Evolutionary conservation across 1,139 yeast genomes (phyloP).

Genomic region (Zygosaccharomyces sapae): DNA sequence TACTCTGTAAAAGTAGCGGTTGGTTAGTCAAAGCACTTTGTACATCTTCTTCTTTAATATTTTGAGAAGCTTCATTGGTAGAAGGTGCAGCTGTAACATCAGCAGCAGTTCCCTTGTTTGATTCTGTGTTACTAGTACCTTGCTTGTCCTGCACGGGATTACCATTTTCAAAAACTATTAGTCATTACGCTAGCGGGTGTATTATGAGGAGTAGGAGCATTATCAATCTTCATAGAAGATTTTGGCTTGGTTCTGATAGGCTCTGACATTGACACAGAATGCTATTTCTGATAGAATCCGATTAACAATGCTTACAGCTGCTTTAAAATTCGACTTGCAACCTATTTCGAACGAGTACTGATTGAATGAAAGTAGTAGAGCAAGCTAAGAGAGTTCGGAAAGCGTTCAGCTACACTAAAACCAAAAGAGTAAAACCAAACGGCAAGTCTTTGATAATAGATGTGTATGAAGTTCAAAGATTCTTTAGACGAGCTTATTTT

Average conservation of each 20-base stretch:
- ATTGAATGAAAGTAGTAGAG: no score
- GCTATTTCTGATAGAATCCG: no score
- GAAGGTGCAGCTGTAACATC: not conserved
- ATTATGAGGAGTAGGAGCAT: constrained; percentile 98
- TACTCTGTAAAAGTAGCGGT: constrained; percentile 45
- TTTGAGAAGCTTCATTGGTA: constrained; percentile 39
- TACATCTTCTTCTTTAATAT: constrained; percentile 62
- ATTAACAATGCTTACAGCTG: no score
- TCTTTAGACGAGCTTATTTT: no score
- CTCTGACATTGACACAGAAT: constrained; percentile 23
- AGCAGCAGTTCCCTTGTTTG: constrained; percentile 1
- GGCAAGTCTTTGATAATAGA: no score
- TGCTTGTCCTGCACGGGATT: constrained; percentile 60
- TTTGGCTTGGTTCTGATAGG: constrained; percentile 36
- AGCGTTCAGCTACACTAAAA: no score
- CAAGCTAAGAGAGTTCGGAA: no score
- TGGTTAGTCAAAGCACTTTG: constrained; percentile 30
- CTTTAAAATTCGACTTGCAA: no score
- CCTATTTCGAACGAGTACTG: no score
- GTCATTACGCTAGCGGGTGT: constrained; percentile 84
- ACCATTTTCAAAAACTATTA: constrained; percentile 64
- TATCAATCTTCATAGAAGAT: constrained; percentile 60
- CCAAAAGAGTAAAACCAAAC: no score
- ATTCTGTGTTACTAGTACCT: constrained; percentile 38
- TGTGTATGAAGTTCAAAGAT: no score